Conservation (phyloP, 768 basidiomycete genomes). For the Calvatia gigantea region DNA sequence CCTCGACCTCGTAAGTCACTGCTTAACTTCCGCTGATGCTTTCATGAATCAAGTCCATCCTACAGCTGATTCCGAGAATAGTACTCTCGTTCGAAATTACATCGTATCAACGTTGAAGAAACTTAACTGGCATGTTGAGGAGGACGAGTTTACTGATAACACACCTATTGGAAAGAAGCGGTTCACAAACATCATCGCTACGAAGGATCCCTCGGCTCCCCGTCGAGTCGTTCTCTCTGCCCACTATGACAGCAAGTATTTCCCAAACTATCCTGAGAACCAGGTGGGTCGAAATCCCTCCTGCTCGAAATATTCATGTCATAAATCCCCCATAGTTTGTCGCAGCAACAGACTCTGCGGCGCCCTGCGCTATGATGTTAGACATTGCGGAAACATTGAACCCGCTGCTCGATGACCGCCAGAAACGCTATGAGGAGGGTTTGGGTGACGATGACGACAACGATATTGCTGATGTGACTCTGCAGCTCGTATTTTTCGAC, state of each 20-base stretch:
- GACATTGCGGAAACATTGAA: slow-evolving; percentile 86
- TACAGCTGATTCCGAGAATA: slow-evolving; percentile 70
- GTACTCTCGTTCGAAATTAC: slow-evolving; percentile 78
- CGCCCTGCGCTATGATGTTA: slow-evolving; percentile 90
- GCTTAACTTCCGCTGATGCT: background rate
- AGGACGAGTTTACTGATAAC: slow-evolving; percentile 70
- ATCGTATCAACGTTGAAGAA: slow-evolving; percentile 68
- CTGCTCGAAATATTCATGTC: slow-evolving; percentile 10
- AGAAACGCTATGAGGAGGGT: slow-evolving; percentile 49
- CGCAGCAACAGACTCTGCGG: slow-evolving; percentile 96
- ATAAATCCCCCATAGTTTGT: slow-evolving; percentile 63
- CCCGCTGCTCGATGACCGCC: slow-evolving; percentile 61
- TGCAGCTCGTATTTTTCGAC: slow-evolving; percentile 94
- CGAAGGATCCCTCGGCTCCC: slow-evolving; percentile 85
- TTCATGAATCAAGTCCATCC: slow-evolving; percentile 5
- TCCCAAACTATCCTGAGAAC: slow-evolving; percentile 62
- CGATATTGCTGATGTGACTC: slow-evolving; percentile 78
- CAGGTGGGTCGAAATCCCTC: slow-evolving; percentile 46
- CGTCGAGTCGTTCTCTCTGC: slow-evolving; percentile 85
- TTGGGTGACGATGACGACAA: slow-evolving; percentile 45
- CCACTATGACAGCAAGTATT: slow-evolving; percentile 93
- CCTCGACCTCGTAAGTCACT: slow-evolving; percentile 68
- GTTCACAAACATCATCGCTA: slow-evolving; percentile 92
- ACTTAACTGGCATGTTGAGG: slow-evolving; percentile 85
- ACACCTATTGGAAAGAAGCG: slow-evolving; percentile 80